Evolutionary conservation across 805 yeast genomes (phyloP).

Genomic region (Kodamaea kaohsiungensis): DNA sequence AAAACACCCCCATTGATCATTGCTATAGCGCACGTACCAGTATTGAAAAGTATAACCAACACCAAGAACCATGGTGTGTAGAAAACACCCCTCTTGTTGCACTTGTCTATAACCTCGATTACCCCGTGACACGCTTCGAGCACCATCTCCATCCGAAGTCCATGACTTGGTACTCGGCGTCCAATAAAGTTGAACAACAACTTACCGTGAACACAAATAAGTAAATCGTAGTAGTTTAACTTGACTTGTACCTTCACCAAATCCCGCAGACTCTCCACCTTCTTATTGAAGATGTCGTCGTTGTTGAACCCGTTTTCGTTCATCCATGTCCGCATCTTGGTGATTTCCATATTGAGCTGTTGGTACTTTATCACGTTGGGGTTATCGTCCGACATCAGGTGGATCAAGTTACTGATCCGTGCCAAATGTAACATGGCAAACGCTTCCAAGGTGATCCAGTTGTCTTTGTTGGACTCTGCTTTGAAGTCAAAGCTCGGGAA

Average conservation of each 20-base stretch:
- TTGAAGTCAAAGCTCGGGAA: slow-evolving; percentile 33
- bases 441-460: slow-evolving; percentile 51
- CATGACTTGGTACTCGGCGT: slow-evolving; percentile 27
- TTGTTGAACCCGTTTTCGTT: slow-evolving; percentile 35
- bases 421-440: slow-evolving; percentile 48
- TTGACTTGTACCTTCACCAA: slow-evolving; percentile 37
- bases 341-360: slow-evolving; percentile 34
- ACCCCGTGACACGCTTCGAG: slow-evolving; percentile 31
- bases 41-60: slow-evolving; percentile 45
- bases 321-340: slow-evolving; percentile 32
- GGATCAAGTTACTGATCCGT: slow-evolving; percentile 37
- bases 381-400: slow-evolving; percentile 27
- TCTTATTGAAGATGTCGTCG: slow-evolving; percentile 17
- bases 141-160: slow-evolving; percentile 32
- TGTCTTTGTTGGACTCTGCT: slow-evolving; percentile 37
- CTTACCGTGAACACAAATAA: slow-evolving; percentile 38
- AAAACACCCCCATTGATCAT: slow-evolving; percentile 45
- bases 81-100: slow-evolving; percentile 28
- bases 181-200: slow-evolving; percentile 35
- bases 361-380: slow-evolving; percentile 28
- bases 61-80: slow-evolving; percentile 56
- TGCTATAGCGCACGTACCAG: slow-evolving; percentile 43
- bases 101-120: slow-evolving; percentile 28
- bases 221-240: slow-evolving; percentile 40
- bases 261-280: slow-evolving; percentile 9